Evolutionary conservation across 257 asterid species (phyloP).

Genomic region (Petunia secreta): DNA sequence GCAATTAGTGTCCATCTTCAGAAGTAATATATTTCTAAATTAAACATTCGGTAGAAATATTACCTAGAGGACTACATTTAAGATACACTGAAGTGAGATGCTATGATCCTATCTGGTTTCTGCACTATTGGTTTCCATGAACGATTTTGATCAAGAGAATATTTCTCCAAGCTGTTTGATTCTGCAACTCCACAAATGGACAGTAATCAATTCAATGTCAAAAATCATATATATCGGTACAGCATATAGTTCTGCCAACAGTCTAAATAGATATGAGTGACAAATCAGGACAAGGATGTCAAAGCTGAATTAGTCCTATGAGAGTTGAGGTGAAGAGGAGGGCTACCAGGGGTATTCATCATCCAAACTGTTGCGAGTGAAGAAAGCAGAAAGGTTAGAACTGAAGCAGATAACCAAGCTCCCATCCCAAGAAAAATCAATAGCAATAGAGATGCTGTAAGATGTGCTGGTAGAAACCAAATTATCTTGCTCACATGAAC

Average conservation of each 20-base stretch:
- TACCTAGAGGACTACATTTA: neutral
- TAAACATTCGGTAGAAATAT: neutral
- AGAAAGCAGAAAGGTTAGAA: slow-evolving; percentile 21
- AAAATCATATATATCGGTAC: neutral
- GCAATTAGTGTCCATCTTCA: slow-evolving; percentile 3
- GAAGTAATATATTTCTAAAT: neutral
- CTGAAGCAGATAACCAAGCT: neutral
- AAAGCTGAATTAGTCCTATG: no score
- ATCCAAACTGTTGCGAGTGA: neutral
- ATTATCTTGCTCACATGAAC: slow-evolving; percentile 9
- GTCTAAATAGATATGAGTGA: neutral
- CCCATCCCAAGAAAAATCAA: neutral
- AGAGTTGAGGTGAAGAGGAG: no score
- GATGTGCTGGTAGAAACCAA: neutral
- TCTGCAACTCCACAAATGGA: slow-evolving; percentile 10
- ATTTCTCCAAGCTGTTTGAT: slow-evolving; percentile 6
- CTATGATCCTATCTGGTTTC: neutral
- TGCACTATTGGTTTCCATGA: neutral
- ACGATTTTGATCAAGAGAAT: neutral
- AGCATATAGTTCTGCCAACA: slow-evolving; percentile 5
- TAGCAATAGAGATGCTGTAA: neutral
- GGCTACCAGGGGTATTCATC: no score
- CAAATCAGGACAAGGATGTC: no score
- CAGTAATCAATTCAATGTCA: neutral
- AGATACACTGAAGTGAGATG: neutral